phyloP scores from a whole-genome alignment of 1,284 basidiomycete genomes.

The Austroboletus novae-zelandiae region DNA sequence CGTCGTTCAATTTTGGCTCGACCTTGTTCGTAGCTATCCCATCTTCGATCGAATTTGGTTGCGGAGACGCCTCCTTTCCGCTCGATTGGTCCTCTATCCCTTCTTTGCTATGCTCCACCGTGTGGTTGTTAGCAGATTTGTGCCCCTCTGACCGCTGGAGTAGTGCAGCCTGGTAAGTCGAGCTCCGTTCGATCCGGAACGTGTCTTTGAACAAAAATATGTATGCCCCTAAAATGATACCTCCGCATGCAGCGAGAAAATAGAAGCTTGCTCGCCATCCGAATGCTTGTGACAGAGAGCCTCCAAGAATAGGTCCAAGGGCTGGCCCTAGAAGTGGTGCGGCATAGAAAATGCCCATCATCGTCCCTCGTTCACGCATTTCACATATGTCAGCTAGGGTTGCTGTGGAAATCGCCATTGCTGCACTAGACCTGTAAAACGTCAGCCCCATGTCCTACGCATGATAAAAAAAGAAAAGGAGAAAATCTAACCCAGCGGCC shows the following conservation, averaged over 20 bases:
- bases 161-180: slow-evolving; percentile 69
- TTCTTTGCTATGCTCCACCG: slow-evolving; percentile 4
- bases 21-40: slow-evolving; percentile 7
- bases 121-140: slow-evolving; percentile 12
- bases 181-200: slow-evolving; percentile 77
- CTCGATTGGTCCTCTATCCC: slow-evolving; percentile 5
- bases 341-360: slow-evolving; percentile 76
- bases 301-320: slow-evolving; percentile 71
- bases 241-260: slow-evolving; percentile 70
- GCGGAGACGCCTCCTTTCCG: slow-evolving; percentile 5
- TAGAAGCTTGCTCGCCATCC: slow-evolving; percentile 82
- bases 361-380: slow-evolving; percentile 72
- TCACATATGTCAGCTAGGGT: slow-evolving; percentile 84
- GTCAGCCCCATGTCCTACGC: not conserved
- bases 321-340: slow-evolving; percentile 61
- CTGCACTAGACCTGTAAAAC: slow-evolving; percentile 62
- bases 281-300: slow-evolving; percentile 65
- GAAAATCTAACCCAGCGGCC: slow-evolving; percentile 52
- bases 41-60: slow-evolving; percentile 16
- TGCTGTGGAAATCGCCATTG: slow-evolving; percentile 77
- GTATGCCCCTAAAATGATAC: slow-evolving; percentile 56
- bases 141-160: slow-evolving; percentile 24
- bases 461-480: not conserved
- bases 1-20: slow-evolving; percentile 27
- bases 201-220: slow-evolving; percentile 76